Evolutionary conservation across 805 yeast species (phyloP).

Genomic region (Spencermartinsiella europaea): DNA sequence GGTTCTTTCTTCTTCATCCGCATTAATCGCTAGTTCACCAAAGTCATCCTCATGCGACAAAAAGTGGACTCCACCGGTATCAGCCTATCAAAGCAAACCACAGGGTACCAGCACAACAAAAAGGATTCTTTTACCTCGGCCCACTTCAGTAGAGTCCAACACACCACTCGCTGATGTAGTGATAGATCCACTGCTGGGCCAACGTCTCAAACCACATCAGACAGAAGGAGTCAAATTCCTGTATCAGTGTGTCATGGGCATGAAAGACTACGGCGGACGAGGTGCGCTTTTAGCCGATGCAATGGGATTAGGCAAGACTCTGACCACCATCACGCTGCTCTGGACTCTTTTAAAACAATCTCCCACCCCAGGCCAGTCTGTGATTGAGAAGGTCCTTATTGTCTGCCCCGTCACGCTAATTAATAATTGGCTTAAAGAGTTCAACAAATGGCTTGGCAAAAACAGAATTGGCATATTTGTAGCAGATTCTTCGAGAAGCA

Average conservation of each 20-base stretch:
- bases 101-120: slow-evolving; percentile 27
- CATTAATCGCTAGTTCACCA: background rate
- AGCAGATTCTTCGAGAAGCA: slow-evolving; percentile 50
- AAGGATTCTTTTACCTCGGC: slow-evolving; percentile 25
- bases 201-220: slow-evolving; percentile 74
- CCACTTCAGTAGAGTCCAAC: slow-evolving; percentile 17
- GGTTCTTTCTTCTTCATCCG: background rate
- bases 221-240: slow-evolving; percentile 75
- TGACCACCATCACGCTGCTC: slow-evolving; percentile 75
- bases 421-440: slow-evolving; percentile 83
- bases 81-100: slow-evolving; percentile 3
- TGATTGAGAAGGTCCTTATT: slow-evolving; percentile 57
- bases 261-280: slow-evolving; percentile 37
- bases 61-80: background rate
- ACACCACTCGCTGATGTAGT: slow-evolving; percentile 29
- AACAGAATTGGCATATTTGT: slow-evolving; percentile 64
- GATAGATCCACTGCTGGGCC: slow-evolving; percentile 33
- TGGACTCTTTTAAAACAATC: slow-evolving; percentile 66
- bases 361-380: slow-evolving; percentile 33
- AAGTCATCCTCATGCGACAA: background rate
- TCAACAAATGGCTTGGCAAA: slow-evolving; percentile 78
- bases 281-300: slow-evolving; percentile 94
- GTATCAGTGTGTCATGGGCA: slow-evolving; percentile 78
- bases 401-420: slow-evolving; percentile 91
- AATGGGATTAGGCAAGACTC: slow-evolving; percentile 92